These are phyloP conservation scores for Saturnispora sanitii DNA, from an alignment of 805 yeast genomes.

Conservation along the genomic window DNA sequence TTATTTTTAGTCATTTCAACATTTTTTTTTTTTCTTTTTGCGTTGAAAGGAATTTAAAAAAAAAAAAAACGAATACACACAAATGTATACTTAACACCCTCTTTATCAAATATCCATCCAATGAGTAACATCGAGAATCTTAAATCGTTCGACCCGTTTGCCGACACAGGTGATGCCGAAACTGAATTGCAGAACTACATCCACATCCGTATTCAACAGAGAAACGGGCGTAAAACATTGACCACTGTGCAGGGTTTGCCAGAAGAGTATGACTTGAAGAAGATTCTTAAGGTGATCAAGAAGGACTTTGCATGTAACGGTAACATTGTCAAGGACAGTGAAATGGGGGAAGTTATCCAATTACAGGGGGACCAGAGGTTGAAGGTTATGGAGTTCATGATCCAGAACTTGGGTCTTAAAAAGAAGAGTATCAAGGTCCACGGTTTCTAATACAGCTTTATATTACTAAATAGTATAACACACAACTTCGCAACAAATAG, in stretches of 20 bases:
- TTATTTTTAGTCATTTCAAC: too few species aligned
- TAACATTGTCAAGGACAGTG: slow-evolving; percentile 92
- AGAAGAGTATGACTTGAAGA: slow-evolving; percentile 86
- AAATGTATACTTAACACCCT: too few species aligned
- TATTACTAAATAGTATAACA: background rate
- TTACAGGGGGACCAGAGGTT: slow-evolving; percentile 98
- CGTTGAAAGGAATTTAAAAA: too few species aligned
- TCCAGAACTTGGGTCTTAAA: slow-evolving; percentile 75
- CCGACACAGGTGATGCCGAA: slow-evolving; percentile 99
- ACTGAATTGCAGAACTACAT: slow-evolving; percentile 91
- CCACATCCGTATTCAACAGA: slow-evolving; percentile 98
- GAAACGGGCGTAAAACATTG: slow-evolving; percentile 97
- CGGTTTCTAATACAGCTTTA: slow-evolving; percentile 63
- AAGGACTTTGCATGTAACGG: slow-evolving; percentile 99
- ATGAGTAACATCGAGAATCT: slow-evolving; percentile 91
- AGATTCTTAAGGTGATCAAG: slow-evolving; percentile 85
- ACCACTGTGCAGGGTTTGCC: slow-evolving; percentile 98
- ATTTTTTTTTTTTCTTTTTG: too few species aligned
- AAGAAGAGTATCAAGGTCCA: slow-evolving; percentile 97
- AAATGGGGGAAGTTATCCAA: slow-evolving; percentile 94
- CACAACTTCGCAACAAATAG: background rate
- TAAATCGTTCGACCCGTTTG: slow-evolving; percentile 91
- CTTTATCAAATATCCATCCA: slow-evolving; percentile 27
- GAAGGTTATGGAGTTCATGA: slow-evolving; percentile 87
- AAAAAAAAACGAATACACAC: too few species aligned